These are phyloP conservation scores for Striga asiatica DNA, from an alignment of 257 asterid species.

Conservation along the genomic window DNA sequence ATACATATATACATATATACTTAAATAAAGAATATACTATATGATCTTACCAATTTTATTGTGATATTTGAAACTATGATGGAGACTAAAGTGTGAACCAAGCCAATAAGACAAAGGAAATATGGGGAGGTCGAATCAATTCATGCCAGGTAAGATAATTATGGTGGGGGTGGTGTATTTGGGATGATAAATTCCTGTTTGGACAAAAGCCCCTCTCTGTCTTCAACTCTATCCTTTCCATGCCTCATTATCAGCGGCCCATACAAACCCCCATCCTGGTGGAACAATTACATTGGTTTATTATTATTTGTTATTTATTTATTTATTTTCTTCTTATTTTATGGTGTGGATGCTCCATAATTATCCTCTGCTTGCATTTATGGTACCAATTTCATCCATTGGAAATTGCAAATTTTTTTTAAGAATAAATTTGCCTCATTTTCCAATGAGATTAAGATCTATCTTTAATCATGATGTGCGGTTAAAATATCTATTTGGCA, in stretches of 20 bases:
- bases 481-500: too few species aligned
- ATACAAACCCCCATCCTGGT: constrained; percentile 49
- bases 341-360: not conserved
- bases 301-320: too few species aligned
- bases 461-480: too few species aligned
- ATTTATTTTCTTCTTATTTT: constrained; percentile 6
- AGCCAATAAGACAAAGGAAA: constrained; percentile 25
- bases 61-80: too few species aligned
- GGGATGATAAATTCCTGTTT: constrained; percentile 20
- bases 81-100: constrained; percentile 10
- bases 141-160: constrained; percentile 43
- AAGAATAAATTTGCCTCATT: too few species aligned
- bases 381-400: constrained; percentile 5
- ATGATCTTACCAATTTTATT: too few species aligned
- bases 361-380: constrained; percentile 11
- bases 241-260: constrained; percentile 51
- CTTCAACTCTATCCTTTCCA: constrained; percentile 35
- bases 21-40: too few species aligned
- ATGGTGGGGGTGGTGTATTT: constrained; percentile 15
- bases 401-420: not conserved
- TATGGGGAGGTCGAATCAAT: constrained; percentile 51
- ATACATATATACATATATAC: too few species aligned
- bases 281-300: constrained; percentile 10
- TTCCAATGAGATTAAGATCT: too few species aligned
- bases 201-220: constrained; percentile 18